Evolutionary conservation across 176 grass and related monocot genomes (phyloP).

Genomic region (Juncus inflexus): DNA sequence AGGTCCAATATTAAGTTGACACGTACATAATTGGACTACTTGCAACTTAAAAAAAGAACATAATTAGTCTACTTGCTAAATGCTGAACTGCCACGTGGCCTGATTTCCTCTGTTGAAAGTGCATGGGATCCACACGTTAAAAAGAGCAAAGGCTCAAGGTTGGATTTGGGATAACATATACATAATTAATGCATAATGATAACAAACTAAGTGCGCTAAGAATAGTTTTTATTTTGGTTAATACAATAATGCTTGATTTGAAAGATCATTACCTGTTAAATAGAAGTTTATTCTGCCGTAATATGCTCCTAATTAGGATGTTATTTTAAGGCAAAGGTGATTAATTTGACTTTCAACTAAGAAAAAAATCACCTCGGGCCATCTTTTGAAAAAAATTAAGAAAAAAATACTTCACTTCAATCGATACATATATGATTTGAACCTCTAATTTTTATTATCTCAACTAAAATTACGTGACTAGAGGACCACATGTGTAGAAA

Average conservation of each 20-base stretch:
- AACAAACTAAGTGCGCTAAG: constrained; percentile 28
- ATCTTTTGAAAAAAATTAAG: no score
- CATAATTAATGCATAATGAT: constrained; percentile 12
- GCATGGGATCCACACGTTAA: background rate
- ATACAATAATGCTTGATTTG: background rate
- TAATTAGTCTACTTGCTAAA: background rate
- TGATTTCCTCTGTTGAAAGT: constrained; percentile 29
- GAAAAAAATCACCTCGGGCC: no score
- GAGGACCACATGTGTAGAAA: no score
- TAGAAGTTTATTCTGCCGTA: constrained; percentile 5
- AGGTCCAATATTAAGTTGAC: constrained; percentile 6
- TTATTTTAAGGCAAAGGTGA: background rate
- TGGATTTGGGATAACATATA: constrained; percentile 5
- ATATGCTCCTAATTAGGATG: background rate
- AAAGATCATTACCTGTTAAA: background rate
- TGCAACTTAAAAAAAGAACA: no score
- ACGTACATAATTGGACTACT: background rate
- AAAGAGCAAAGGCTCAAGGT: background rate
- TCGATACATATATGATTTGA: no score
- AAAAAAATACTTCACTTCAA: background rate
- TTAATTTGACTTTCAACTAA: no score
- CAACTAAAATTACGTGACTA: no score
- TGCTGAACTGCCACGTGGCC: constrained; percentile 7
- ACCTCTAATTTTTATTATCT: no score
- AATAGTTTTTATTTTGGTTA: constrained; percentile 25